Percentiles rank a stretch among this genome's conserved stretches.
These are phyloP conservation scores for Niebla homalea DNA, from an alignment of 495 filamentous ascomycete species.

Conservation along the genomic window DNA sequence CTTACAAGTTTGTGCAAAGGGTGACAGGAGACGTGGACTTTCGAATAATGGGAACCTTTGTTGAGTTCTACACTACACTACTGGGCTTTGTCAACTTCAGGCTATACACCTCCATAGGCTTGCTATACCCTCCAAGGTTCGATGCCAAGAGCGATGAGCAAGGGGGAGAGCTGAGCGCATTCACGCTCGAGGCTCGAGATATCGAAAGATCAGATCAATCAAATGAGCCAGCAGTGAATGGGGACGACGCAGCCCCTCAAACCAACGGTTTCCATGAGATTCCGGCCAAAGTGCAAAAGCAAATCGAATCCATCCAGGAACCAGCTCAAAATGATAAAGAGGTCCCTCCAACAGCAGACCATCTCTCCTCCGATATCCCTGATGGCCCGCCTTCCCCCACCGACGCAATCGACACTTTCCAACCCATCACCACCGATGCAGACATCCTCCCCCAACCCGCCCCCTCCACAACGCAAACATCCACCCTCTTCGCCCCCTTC, in stretches of 20 bases:
- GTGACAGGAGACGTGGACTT: slow-evolving; percentile 91
- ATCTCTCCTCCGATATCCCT: slow-evolving; percentile 4
- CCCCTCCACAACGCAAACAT: slow-evolving; percentile 37
- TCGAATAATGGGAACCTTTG: slow-evolving; percentile 96
- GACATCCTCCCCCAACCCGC: slow-evolving; percentile 78
- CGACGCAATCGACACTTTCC: slow-evolving; percentile 79
- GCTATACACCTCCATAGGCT: slow-evolving; percentile 76
- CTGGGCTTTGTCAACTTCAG: slow-evolving; percentile 92
- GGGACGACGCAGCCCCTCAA: slow-evolving; percentile 24
- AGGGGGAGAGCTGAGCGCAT: slow-evolving; percentile 83
- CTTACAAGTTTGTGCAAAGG: slow-evolving; percentile 90
- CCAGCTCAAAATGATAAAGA: slow-evolving; percentile 25
- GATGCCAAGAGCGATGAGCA: slow-evolving; percentile 73
- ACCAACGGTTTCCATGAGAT: slow-evolving; percentile 18
- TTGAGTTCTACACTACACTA: slow-evolving; percentile 95
- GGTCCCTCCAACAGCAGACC: slow-evolving; percentile 26
- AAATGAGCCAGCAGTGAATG: slow-evolving; percentile 22
- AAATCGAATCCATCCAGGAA: slow-evolving; percentile 40
- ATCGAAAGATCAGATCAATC: slow-evolving; percentile 41
- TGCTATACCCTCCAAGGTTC: slow-evolving; percentile 92
- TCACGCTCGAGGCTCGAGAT: slow-evolving; percentile 66
- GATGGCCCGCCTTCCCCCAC: slow-evolving; percentile 32
- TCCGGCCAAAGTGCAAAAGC: slow-evolving; percentile 40
- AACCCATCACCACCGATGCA: slow-evolving; percentile 60
- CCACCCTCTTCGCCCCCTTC: slow-evolving; percentile 68